Conservation (phyloP, 352 stramenopile species). For the Pythium oligandrum region DNA sequence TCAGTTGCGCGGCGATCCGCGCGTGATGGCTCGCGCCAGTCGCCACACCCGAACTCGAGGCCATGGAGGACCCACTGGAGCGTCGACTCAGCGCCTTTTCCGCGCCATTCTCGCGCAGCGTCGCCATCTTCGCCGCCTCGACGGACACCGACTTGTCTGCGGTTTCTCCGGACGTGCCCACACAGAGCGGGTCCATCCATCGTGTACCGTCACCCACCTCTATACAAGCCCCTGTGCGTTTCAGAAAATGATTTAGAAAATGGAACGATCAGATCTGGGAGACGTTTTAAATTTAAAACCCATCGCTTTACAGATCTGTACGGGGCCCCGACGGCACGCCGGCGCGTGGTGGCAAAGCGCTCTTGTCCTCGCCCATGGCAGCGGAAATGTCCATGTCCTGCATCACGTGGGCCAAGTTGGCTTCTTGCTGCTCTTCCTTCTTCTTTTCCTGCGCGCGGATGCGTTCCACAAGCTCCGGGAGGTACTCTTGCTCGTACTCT, state of each 20-base stretch:
- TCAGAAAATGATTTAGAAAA: constrained; percentile 2
- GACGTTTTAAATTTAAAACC: not conserved
- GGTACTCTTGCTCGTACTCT: constrained; percentile 87
- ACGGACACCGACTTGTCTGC: constrained; percentile 8
- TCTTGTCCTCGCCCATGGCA: constrained; percentile 25
- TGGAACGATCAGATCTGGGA: no score
- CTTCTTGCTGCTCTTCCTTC: constrained; percentile 36
- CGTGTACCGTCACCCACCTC: not conserved
- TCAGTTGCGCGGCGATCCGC: constrained; percentile 17
- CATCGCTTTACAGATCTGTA: constrained; percentile 47
- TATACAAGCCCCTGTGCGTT: not conserved
- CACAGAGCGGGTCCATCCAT: constrained; percentile 1
- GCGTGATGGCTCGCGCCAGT: constrained; percentile 11
- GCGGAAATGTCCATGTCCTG: constrained; percentile 76
- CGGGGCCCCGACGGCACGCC: constrained; percentile 32
- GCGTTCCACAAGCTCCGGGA: constrained; percentile 65
- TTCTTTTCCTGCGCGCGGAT: constrained; percentile 59
- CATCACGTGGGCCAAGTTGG: constrained; percentile 66
- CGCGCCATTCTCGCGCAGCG: no score
- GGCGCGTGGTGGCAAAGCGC: constrained; percentile 1
- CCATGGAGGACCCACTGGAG: constrained; percentile 16
- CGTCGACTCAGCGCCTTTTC: constrained; percentile 5
- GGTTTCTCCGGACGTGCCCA: not conserved
- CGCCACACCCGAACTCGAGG: not conserved
- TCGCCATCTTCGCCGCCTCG: no score